phyloP scores from a whole-genome alignment of 2,329 filamentous ascomycete genomes.

The Microdochium trichocladiopsis region DNA sequence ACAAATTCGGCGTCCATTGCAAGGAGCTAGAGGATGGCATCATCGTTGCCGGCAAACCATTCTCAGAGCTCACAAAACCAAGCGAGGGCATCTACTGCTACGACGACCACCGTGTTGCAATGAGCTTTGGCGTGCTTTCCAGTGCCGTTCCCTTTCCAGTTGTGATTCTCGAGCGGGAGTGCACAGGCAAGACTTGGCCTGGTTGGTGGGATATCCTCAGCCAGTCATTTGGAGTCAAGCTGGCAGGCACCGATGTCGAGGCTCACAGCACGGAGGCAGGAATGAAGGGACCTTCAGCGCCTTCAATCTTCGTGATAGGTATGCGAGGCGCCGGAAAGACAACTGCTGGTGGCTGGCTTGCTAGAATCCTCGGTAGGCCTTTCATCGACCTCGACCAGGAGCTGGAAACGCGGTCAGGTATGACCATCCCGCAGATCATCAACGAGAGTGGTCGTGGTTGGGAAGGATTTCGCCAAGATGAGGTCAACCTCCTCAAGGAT shows the following conservation, averaged over 20 bases:
- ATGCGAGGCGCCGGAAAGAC: constrained; percentile 98
- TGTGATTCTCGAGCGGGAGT: constrained; percentile 82
- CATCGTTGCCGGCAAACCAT: constrained; percentile 52
- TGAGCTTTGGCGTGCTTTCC: constrained; percentile 93
- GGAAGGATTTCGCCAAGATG: constrained; percentile 79
- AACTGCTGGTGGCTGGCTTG: constrained; percentile 82
- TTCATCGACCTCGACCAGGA: constrained; percentile 85
- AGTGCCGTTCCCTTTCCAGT: constrained; percentile 64
- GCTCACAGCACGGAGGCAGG: constrained; percentile 16
- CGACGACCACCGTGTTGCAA: constrained; percentile 94
- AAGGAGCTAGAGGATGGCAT: constrained; percentile 94
- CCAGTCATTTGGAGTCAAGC: constrained; percentile 65
- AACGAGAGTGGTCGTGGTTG: constrained; percentile 61
- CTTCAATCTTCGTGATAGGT: constrained; percentile 87
- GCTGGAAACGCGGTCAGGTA: constrained; percentile 66
- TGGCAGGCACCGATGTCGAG: constrained; percentile 65
- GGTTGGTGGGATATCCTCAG: constrained; percentile 94
- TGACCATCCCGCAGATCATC: constrained; percentile 82
- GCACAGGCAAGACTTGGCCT: constrained; percentile 95
- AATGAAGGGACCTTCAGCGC: constrained; percentile 33
- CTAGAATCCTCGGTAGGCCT: constrained; percentile 64
- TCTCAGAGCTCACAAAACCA: constrained; percentile 43
- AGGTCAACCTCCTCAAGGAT: constrained; percentile 66
- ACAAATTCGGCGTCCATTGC: constrained; percentile 85
- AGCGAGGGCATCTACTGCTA: constrained; percentile 78